phyloP scores from a whole-genome alignment of 2,329 filamentous ascomycete genomes.

The Pseudocercospora macadamiae region DNA sequence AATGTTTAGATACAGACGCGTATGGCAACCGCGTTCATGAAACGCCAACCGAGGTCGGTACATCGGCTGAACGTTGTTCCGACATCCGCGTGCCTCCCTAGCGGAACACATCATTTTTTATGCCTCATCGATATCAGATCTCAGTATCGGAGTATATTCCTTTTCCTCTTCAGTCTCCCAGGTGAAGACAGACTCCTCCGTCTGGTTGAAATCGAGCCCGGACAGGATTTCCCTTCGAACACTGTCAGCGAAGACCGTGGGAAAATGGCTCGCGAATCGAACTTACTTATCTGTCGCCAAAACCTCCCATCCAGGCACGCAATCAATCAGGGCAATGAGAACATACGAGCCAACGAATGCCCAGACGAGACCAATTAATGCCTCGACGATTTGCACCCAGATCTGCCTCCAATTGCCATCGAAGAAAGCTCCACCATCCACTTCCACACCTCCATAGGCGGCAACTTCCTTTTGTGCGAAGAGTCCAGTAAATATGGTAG shows the following conservation, averaged over 20 bases:
- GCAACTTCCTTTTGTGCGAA: slow-evolving; percentile 57
- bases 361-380: slow-evolving; percentile 56
- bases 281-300: slow-evolving; percentile 57
- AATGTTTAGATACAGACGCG: no score
- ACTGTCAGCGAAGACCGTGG: neutral
- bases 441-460: slow-evolving; percentile 55
- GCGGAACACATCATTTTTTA: no score
- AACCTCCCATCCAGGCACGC: slow-evolving; percentile 56
- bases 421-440: slow-evolving; percentile 56
- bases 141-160: slow-evolving; percentile 16
- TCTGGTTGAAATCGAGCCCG: slow-evolving; percentile 19
- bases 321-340: slow-evolving; percentile 56
- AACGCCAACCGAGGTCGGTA: no score
- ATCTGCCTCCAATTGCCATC: slow-evolving; percentile 56
- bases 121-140: slow-evolving; percentile 4
- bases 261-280: neutral
- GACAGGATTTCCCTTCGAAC: slow-evolving; percentile 9
- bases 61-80: neutral
- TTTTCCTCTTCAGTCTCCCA: slow-evolving; percentile 15
- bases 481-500: slow-evolving; percentile 55
- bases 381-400: slow-evolving; percentile 56
- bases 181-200: slow-evolving; percentile 15
- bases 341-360: slow-evolving; percentile 53
- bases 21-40: no score
- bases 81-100: no score